Percentiles rank a stretch among this genome's conserved stretches.
Conservation (phyloP, 2,329 filamentous ascomycete genomes). For the Fusarium dlaminii region DNA sequence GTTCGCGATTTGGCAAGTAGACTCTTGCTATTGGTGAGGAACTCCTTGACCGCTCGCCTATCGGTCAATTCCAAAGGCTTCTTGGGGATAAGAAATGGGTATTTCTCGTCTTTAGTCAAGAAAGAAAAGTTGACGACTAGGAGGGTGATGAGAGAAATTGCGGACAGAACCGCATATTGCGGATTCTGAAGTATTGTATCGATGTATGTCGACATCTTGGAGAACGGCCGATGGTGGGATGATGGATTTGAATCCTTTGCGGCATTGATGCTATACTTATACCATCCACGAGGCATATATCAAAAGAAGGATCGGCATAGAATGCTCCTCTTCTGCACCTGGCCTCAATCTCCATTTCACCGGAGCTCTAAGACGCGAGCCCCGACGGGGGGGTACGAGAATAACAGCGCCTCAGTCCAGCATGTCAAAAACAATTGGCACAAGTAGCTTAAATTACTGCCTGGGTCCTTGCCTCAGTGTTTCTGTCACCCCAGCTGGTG, state of each 20-base stretch:
- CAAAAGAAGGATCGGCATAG: background rate
- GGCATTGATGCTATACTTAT: background rate
- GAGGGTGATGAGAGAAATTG: background rate
- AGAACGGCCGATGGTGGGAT: background rate
- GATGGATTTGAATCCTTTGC: background rate
- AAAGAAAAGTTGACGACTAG: background rate
- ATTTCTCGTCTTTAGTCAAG: background rate
- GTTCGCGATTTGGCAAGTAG: background rate
- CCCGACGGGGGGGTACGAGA: background rate
- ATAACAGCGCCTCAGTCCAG: background rate
- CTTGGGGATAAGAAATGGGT: background rate
- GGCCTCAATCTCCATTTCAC: background rate
- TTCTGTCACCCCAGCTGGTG: background rate
- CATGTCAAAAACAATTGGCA: background rate
- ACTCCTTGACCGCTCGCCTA: background rate
- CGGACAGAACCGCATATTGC: background rate
- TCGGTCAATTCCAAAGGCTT: background rate
- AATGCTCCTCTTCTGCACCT: background rate
- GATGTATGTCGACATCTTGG: background rate
- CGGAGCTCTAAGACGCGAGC: background rate
- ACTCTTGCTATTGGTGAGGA: background rate
- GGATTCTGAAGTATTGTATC: background rate
- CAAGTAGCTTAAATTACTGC: fast-evolving
- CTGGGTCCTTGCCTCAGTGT: fast-evolving
- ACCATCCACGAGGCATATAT: background rate